Evolutionary conservation across 2,329 filamentous ascomycete genomes (phyloP).

Genomic region (Neofusicoccum kwambonambiense): DNA sequence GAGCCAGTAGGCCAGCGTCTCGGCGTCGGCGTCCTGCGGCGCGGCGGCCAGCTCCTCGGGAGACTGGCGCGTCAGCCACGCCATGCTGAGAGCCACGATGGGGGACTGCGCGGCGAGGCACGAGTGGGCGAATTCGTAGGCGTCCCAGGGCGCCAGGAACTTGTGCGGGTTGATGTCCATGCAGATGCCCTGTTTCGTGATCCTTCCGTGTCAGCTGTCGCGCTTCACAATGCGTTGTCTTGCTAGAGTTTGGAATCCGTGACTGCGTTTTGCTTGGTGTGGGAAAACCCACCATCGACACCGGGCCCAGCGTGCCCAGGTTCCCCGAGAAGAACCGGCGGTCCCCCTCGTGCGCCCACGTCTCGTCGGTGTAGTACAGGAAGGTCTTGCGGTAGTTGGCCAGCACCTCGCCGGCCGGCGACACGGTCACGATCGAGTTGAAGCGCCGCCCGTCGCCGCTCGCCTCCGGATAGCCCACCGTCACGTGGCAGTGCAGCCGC

Average conservation of each 20-base stretch:
- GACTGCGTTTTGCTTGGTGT: too few species aligned
- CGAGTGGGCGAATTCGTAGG: slow-evolving; percentile 59
- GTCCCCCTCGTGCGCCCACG: slow-evolving; percentile 58
- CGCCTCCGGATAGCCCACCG: slow-evolving; percentile 70
- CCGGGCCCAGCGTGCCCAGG: slow-evolving; percentile 36
- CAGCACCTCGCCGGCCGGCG: slow-evolving; percentile 54
- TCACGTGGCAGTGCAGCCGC: slow-evolving; percentile 66
- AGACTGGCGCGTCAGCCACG: slow-evolving; percentile 65
- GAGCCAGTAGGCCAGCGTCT: slow-evolving; percentile 75
- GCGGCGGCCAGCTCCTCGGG: slow-evolving; percentile 51
- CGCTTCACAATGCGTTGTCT: not conserved
- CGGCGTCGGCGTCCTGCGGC: slow-evolving; percentile 61
- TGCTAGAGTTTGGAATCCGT: not conserved
- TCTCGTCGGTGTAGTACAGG: slow-evolving; percentile 66
- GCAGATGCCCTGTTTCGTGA: slow-evolving; percentile 42
- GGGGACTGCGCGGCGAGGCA: slow-evolving; percentile 57
- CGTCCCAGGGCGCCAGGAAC: slow-evolving; percentile 58
- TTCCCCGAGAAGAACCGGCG: slow-evolving; percentile 36
- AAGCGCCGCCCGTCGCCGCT: slow-evolving; percentile 39
- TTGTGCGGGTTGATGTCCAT: slow-evolving; percentile 64
- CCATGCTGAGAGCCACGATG: slow-evolving; percentile 71
- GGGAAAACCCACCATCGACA: slow-evolving; percentile 20
- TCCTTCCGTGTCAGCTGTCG: not conserved
- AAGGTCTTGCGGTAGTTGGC: slow-evolving; percentile 64
- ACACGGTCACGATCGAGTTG: slow-evolving; percentile 60